Conservation (phyloP, 371 early-diverging fungal species). For the Lichtheimia ramosa region DNA sequence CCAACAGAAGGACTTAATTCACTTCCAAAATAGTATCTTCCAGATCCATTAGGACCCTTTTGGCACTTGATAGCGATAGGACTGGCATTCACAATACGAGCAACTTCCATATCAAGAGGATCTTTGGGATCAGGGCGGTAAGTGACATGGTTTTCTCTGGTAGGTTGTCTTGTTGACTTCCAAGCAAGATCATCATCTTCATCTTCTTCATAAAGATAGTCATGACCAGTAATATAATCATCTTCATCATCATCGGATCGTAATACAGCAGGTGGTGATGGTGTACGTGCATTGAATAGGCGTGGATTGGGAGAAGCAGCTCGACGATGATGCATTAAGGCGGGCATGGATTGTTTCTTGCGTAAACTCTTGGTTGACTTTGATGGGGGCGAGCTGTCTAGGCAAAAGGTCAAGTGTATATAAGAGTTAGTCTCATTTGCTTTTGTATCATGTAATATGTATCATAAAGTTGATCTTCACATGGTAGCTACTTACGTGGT, state of each 20-base stretch:
- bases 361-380: slow-evolving; percentile 8
- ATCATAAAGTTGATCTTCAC: not conserved
- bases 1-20: slow-evolving; percentile 42
- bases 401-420: not conserved
- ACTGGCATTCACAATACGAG: slow-evolving; percentile 50
- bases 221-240: slow-evolving; percentile 2
- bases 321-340: slow-evolving; percentile 14
- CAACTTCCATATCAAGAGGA: slow-evolving; percentile 57
- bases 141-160: slow-evolving; percentile 5
- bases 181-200: slow-evolving; percentile 6
- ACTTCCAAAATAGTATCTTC: slow-evolving; percentile 62
- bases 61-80: slow-evolving; percentile 52
- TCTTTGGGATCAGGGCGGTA: slow-evolving; percentile 54
- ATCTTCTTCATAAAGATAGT: slow-evolving; percentile 5
- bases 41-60: slow-evolving; percentile 31
- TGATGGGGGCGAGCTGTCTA: slow-evolving; percentile 19
- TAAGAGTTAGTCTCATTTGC: too few species aligned
- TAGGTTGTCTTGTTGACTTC: slow-evolving; percentile 3
- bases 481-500: slow-evolving; percentile 1
- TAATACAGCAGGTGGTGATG: slow-evolving; percentile 10
- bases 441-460: not conserved
- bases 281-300: slow-evolving; percentile 13
- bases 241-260: slow-evolving; percentile 5
- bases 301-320: slow-evolving; percentile 7
- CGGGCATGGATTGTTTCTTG: slow-evolving; percentile 29